Evolutionary conservation across 2,329 filamentous ascomycete species (phyloP).

Genomic region (Arthrobotrys conoides): DNA sequence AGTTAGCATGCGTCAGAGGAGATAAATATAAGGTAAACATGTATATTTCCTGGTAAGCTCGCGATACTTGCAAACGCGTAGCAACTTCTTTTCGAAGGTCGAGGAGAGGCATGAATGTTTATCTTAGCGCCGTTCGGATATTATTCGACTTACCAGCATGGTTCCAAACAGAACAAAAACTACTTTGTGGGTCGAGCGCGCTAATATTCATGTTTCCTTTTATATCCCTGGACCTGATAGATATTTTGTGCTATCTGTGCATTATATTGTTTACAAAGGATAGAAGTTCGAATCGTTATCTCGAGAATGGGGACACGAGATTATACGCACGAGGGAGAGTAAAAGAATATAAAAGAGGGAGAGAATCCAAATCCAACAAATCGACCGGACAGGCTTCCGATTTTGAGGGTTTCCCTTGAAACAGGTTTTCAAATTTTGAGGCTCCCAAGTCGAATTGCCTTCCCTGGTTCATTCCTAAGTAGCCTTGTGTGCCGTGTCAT

Average conservation of each 20-base stretch:
- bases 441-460: background rate
- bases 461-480: too few species aligned
- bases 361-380: background rate
- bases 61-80: too few species aligned
- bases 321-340: background rate
- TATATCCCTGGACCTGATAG: too few species aligned
- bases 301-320: background rate
- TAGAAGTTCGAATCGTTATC: too few species aligned
- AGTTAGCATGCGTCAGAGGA: background rate
- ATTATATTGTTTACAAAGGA: too few species aligned
- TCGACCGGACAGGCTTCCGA: background rate
- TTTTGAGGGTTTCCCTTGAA: background rate
- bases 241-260: too few species aligned
- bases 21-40: background rate
- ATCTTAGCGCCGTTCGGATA: background rate
- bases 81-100: too few species aligned
- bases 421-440: background rate
- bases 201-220: background rate
- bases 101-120: too few species aligned
- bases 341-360: background rate
- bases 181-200: background rate
- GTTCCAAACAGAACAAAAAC: constrained; percentile 10
- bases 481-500: background rate
- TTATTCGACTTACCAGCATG: constrained; percentile 4
- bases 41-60: too few species aligned